These are phyloP conservation scores for Pseudocercospora crystallina DNA, from an alignment of 2,329 filamentous ascomycete species.

Conservation along the genomic window DNA sequence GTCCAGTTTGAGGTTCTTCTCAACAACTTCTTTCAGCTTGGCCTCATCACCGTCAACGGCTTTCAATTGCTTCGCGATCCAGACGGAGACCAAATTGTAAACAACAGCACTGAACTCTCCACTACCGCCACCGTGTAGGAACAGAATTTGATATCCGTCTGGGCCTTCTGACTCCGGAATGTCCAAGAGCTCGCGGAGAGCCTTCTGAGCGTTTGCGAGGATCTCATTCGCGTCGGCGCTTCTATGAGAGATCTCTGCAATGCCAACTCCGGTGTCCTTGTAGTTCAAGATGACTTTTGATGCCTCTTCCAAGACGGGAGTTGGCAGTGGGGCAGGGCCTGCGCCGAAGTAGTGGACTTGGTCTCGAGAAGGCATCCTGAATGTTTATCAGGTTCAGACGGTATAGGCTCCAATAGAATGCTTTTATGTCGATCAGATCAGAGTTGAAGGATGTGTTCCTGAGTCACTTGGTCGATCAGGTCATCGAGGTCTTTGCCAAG, in stretches of 20 bases:
- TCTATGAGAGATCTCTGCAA: conserved; percentile 89
- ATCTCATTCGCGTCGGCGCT: conserved; percentile 76
- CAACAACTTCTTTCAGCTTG: conserved; percentile 63
- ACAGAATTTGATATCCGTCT: conserved; percentile 81
- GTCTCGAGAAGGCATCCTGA: conserved; percentile 66
- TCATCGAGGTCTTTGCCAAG: too few relatives aligned
- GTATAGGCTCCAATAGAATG: too few relatives aligned
- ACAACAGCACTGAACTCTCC: conserved; percentile 81
- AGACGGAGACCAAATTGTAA: conserved; percentile 80
- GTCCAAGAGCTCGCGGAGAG: conserved; percentile 71
- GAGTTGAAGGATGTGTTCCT: too few relatives aligned
- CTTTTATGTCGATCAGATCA: too few relatives aligned
- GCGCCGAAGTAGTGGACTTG: conserved; percentile 87
- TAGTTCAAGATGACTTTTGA: conserved; percentile 78
- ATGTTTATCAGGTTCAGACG: not conserved
- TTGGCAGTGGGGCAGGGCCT: conserved; percentile 84
- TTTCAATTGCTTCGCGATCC: conserved; percentile 63
- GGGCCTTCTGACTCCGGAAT: conserved; percentile 78
- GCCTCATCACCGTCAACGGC: conserved; percentile 54
- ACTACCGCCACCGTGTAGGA: conserved; percentile 83
- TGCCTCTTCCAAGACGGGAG: conserved; percentile 73
- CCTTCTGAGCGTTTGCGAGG: conserved; percentile 73
- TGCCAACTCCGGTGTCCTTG: conserved; percentile 74
- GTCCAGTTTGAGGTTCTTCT: conserved; percentile 74
- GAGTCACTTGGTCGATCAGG: too few relatives aligned